A percentile compares a stretch with the other conserved stretches of the same genome.
Evolutionary conservation across 2,329 filamentous ascomycete species (phyloP).

Genomic region (Cadophora luteo-olivacea): DNA sequence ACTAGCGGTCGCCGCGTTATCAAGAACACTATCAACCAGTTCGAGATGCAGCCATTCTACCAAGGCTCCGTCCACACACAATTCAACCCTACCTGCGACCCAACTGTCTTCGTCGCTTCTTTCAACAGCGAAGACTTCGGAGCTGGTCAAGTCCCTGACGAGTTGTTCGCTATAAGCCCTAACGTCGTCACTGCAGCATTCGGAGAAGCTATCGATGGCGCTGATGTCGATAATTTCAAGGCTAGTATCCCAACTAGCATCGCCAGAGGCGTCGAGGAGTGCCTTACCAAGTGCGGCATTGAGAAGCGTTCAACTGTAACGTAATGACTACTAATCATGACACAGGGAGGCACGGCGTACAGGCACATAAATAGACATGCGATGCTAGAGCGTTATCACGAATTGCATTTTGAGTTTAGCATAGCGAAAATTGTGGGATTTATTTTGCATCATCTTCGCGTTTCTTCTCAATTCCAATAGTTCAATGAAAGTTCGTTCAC

Average conservation of each 20-base stretch:
- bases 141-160: slow-evolving; percentile 56
- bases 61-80: slow-evolving; percentile 61
- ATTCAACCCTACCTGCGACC: slow-evolving; percentile 60
- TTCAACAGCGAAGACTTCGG: slow-evolving; percentile 60
- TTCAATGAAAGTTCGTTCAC: not conserved
- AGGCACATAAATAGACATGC: slow-evolving; percentile 1
- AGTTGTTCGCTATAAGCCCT: slow-evolving; percentile 54
- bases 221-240: slow-evolving; percentile 54
- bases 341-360: not conserved
- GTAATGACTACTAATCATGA: not conserved
- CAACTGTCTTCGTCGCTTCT: slow-evolving; percentile 57
- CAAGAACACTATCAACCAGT: slow-evolving; percentile 49
- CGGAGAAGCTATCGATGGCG: slow-evolving; percentile 53
- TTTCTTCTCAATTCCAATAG: not conserved
- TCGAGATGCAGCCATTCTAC: slow-evolving; percentile 61
- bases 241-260: slow-evolving; percentile 55
- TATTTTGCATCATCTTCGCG: not conserved
- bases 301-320: slow-evolving; percentile 17
- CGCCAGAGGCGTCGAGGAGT: slow-evolving; percentile 59
- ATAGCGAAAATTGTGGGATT: not conserved
- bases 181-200: slow-evolving; percentile 55
- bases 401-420: not conserved
- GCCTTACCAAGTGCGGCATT: slow-evolving; percentile 54
- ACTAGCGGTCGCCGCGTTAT: slow-evolving; percentile 49
- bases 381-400: not conserved